Base-by-base conservation (phyloP, 495 filamentous ascomycete genomes). In the Podospora bellae-mahoneyi region DNA sequence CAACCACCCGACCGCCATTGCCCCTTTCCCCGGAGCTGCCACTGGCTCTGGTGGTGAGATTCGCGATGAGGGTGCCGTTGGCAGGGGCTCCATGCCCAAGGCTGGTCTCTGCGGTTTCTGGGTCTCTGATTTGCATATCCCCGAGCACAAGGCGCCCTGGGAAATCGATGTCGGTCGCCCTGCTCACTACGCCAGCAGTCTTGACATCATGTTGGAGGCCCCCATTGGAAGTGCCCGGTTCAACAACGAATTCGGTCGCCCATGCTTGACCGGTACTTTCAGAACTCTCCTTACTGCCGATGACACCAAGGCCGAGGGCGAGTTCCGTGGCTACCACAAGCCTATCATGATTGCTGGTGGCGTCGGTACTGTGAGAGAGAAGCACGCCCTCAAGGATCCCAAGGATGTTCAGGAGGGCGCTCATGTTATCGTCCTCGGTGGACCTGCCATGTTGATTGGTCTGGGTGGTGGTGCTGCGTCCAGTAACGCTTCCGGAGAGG, bases 321-420 rank as follows among this genome's bases (percentile, higher is more conserved):
- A 99, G 61, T 80, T 91, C 61, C 84, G 96, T 71, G 95, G 95
- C 18, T 99, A 96, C 73, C 94, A 97, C 82, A 99, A 99, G 80
- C 95, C 95, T 6, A 97, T 99, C 77, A 97, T 99, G 93, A 90
- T 99, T 81, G 95, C 96, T 66, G 96, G 95, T 68, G 95, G 96
- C 75, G 86, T 97, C 58, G 96, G 95, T 48, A 96, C 91, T n/a
- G 94, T 98, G n/a, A 80, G 96, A 66, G 94, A 95, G 0, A 89
- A 94, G 72, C 91, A 97, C 77, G 93, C 95, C 4, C 84, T 96
- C 60, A 99, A 99, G 78, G 82, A 89, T 67, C 85, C 87, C 2
- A 82, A 85, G 15, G 82, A 91, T 68, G 94, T 98, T 13, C 87
- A 88, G 68, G 86, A 92, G 23, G 93, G 92, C 7, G 91, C 92